Evolutionary conservation across 106 monocot genomes (phyloP), one percentile per base, ranked within the genome.

Genomic region (Iris macrosiphon): DNA sequence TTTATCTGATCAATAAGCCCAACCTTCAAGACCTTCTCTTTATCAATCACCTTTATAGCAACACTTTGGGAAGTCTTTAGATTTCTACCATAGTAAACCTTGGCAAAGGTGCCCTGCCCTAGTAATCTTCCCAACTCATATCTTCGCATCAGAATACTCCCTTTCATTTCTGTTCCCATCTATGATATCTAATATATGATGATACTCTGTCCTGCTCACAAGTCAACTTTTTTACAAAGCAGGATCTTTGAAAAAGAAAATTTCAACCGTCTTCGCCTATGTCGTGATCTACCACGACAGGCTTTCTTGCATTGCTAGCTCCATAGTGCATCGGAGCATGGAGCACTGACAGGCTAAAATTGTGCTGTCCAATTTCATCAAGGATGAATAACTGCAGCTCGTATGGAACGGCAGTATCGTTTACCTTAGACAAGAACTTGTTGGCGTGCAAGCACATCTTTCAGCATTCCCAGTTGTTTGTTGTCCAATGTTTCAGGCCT

Each of bases 401-500:
- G 33, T 23, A 49, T 48, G 45, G 47, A 67, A 40, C 61, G 15
- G 49, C 33, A 31, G 40, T 24, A 20, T 41, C 35, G 32, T 67
- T 61, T 27, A 54, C 28, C 57, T 75, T 60, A 13, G 56, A 37
- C 55, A 68, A 68, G 15, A 59, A 75, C 27, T 43, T 68, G 42
- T 35, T 26, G 9, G 49, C 66, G 47, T 49, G n/a, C 40, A 68
- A 31, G 33, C 75, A 75, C 75, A 75, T 75, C 75, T 75, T 68
- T 68, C 75, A 57, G 75, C 75, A 75, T 75, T 68, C 75, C 68
- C 57, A 44, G 53, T 6, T 45, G 44, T 46, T 73, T 73, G 52
- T 33, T 43, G 35, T 60, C 53, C 62, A 56, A 48, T 46, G 31
- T 55, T 29, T 38, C n/a, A 29, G 12, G 25, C 29, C 9, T 7